Conservation (phyloP, 768 basidiomycete genomes). For the Tylopilus subfusipes region DNA sequence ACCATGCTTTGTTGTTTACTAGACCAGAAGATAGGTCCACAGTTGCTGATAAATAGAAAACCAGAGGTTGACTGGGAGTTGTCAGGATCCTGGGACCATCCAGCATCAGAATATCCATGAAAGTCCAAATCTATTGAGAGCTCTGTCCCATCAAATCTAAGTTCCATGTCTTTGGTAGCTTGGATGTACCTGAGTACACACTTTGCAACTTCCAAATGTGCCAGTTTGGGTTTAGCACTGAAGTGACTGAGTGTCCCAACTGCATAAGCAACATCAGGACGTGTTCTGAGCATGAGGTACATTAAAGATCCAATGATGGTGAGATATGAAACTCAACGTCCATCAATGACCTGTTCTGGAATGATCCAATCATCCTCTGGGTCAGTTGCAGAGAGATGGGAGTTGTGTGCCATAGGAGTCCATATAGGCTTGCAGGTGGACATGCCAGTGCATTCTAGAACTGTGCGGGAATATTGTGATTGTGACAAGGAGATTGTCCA, state of each 20-base stretch:
- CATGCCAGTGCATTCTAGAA: slow-evolving; percentile 14
- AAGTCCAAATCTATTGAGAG: neutral
- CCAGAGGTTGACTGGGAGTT: neutral
- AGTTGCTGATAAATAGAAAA: neutral
- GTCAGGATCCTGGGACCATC: neutral
- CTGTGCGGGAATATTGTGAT: slow-evolving; percentile 8
- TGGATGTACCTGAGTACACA: neutral
- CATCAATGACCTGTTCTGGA: neutral
- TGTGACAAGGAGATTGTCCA: slow-evolving; percentile 31
- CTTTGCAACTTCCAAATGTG: neutral
- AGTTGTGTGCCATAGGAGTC: slow-evolving; percentile 9
- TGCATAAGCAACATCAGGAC: neutral
- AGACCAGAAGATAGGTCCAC: neutral
- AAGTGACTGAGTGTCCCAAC: neutral
- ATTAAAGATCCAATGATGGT: neutral
- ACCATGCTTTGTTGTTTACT: neutral
- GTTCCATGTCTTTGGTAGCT: neutral
- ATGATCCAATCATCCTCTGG: neutral
- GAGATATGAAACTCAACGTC: neutral
- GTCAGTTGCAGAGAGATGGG: neutral
- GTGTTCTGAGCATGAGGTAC: slow-evolving; percentile 1
- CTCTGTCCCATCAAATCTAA: neutral
- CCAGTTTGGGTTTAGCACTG: too few species aligned
- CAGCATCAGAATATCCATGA: neutral
- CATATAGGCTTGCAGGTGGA: neutral